phyloP scores from a whole-genome alignment of 2,329 filamentous ascomycete species.

The Neurospora sp. region DNA sequence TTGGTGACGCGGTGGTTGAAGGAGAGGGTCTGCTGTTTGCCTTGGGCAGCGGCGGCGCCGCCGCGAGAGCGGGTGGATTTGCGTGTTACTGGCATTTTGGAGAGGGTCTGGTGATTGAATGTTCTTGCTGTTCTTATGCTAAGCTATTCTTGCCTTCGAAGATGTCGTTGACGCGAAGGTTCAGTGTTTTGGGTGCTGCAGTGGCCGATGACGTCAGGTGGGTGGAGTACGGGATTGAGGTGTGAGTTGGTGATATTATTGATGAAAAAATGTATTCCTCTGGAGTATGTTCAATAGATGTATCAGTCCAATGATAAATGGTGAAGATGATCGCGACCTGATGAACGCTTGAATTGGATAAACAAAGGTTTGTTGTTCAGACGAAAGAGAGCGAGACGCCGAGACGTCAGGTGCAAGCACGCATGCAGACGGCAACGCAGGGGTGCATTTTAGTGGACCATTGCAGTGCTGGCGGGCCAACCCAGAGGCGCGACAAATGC shows the following conservation, averaged over 20 bases:
- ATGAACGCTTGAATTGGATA: neutral
- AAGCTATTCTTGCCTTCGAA: neutral
- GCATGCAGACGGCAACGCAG: neutral
- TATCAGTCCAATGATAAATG: neutral
- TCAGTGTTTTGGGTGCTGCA: neutral
- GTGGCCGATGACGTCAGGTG: slow-evolving; percentile 12
- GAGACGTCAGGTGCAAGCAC: neutral
- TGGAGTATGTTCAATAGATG: neutral
- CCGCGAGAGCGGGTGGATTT: slow-evolving; percentile 30
- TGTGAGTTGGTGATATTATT: neutral
- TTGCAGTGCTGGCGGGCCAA: slow-evolving; percentile 8
- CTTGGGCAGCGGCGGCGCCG: slow-evolving; percentile 23
- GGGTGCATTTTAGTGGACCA: neutral
- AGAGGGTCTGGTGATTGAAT: neutral
- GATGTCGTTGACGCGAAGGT: neutral
- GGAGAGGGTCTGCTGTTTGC: slow-evolving; percentile 44
- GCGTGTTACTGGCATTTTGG: slow-evolving; percentile 38
- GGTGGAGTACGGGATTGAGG: slow-evolving; percentile 1
- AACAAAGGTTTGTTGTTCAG: slow-evolving; percentile 1
- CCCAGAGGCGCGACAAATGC: slow-evolving; percentile 5
- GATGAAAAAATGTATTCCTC: neutral
- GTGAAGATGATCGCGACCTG: neutral
- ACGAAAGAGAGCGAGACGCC: neutral
- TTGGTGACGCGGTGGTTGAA: slow-evolving; percentile 51
- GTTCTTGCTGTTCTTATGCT: neutral